Conservation (phyloP, 2,329 filamentous ascomycete species). For the Blumeria graminis region DNA sequence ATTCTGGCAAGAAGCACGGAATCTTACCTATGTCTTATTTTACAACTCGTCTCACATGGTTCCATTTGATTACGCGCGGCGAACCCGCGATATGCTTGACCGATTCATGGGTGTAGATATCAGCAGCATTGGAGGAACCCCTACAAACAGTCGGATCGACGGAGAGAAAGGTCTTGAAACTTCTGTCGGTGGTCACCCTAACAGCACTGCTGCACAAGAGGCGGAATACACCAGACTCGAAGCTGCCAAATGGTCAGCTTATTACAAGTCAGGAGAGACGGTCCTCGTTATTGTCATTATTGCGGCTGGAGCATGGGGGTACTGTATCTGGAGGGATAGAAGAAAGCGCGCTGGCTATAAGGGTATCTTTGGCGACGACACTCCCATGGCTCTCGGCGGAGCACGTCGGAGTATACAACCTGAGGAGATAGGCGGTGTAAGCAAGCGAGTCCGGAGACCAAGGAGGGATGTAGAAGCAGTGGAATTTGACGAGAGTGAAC, state of each 20-base stretch:
- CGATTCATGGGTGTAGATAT: constrained; percentile 90
- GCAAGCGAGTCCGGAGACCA: constrained; percentile 18
- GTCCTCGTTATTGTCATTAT: constrained; percentile 43
- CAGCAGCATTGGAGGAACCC: constrained; percentile 53
- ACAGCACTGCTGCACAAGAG: constrained; percentile 38
- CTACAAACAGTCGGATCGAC: constrained; percentile 42
- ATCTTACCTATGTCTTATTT: constrained; percentile 86
- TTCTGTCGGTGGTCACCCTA: constrained; percentile 41
- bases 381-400: constrained; percentile 12
- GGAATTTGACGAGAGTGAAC: constrained; percentile 40
- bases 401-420: constrained; percentile 9
- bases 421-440: constrained; percentile 15
- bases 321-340: constrained; percentile 38
- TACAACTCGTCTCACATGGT: constrained; percentile 98
- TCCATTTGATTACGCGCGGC: constrained; percentile 72
- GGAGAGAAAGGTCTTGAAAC: constrained; percentile 43
- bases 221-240: constrained; percentile 37
- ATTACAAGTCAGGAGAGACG: constrained; percentile 46
- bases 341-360: constrained; percentile 30
- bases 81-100: constrained; percentile 87
- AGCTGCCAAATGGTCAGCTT: constrained; percentile 44
- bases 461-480: constrained; percentile 30
- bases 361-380: constrained; percentile 15
- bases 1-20: constrained; percentile 83
- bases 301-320: constrained; percentile 35